Evolutionary conservation across 2,329 filamentous ascomycete genomes (phyloP).

Genomic region (Tolypocladium ophioglossoides): DNA sequence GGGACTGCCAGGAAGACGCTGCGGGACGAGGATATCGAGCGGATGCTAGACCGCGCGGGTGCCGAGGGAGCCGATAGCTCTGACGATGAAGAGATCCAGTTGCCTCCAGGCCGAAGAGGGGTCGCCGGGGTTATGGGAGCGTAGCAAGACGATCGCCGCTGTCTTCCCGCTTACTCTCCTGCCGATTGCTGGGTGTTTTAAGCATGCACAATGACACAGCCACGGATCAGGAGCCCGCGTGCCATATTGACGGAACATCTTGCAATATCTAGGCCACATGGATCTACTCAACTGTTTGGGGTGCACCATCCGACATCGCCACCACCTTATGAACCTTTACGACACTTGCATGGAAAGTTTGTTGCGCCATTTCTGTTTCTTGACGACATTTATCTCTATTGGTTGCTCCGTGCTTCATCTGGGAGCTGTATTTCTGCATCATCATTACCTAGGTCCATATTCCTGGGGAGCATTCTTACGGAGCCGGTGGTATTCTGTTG

Average conservation of each 20-base stretch:
- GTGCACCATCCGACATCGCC: not conserved
- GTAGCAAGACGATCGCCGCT: constrained; percentile 1
- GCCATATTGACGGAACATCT: not conserved
- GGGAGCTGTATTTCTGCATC: not conserved
- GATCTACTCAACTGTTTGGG: not conserved
- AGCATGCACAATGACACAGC: not conserved
- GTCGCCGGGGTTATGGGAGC: constrained; percentile 18
- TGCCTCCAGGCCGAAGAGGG: constrained; percentile 25
- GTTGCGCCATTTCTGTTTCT: not conserved
- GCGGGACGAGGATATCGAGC: constrained; percentile 46
- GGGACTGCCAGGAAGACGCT: constrained; percentile 27
- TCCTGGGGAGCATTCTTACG: not conserved
- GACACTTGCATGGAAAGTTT: not conserved
- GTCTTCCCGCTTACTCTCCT: not conserved
- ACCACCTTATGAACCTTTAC: not conserved
- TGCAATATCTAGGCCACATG: not conserved
- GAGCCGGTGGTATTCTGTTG: not conserved
- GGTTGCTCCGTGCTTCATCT: not conserved
- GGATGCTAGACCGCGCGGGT: constrained; percentile 43
- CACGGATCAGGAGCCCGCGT: not conserved
- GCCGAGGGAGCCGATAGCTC: constrained; percentile 41
- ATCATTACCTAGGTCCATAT: not conserved
- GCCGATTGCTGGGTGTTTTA: not conserved
- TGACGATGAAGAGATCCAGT: constrained; percentile 46
- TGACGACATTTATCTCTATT: not conserved